phyloP scores from a whole-genome alignment of 306 rosid species.

The Gillenia trifoliata region DNA sequence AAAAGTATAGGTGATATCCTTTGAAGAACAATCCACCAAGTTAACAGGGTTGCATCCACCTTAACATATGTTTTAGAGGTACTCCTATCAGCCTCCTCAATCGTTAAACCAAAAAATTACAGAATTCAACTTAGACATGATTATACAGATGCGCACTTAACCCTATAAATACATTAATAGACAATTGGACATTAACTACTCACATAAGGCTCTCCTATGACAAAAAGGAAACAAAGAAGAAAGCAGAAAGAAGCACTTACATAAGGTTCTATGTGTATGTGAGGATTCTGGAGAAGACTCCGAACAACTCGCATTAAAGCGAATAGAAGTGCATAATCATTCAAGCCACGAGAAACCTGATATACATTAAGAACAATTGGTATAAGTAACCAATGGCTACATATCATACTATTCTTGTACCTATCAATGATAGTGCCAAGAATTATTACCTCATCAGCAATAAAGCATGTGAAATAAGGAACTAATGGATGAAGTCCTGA shows the following conservation, averaged over 20 bases:
- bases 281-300: constrained; percentile 87
- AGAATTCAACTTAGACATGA: background rate
- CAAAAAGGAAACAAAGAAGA: background rate
- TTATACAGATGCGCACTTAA: background rate
- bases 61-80: background rate
- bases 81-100: background rate
- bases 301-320: constrained; percentile 82
- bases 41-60: background rate
- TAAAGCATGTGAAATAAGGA: constrained; percentile 82
- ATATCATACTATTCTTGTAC: background rate
- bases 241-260: constrained; percentile 38
- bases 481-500: constrained; percentile 93
- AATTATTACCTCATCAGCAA: constrained; percentile 76
- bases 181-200: background rate
- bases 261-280: constrained; percentile 85
- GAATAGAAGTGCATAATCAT: constrained; percentile 55
- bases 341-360: constrained; percentile 76
- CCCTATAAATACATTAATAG: background rate
- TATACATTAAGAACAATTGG: constrained; percentile 13
- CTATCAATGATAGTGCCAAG: constrained; percentile 11
- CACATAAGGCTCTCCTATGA: background rate
- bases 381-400: background rate
- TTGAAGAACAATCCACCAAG: background rate
- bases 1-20: background rate
- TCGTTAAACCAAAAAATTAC: background rate